Evolutionary conservation across 371 early-diverging fungal genomes (phyloP), one percentile per base, ranked within the genome.

Genomic region (Mortierella sp.): DNA sequence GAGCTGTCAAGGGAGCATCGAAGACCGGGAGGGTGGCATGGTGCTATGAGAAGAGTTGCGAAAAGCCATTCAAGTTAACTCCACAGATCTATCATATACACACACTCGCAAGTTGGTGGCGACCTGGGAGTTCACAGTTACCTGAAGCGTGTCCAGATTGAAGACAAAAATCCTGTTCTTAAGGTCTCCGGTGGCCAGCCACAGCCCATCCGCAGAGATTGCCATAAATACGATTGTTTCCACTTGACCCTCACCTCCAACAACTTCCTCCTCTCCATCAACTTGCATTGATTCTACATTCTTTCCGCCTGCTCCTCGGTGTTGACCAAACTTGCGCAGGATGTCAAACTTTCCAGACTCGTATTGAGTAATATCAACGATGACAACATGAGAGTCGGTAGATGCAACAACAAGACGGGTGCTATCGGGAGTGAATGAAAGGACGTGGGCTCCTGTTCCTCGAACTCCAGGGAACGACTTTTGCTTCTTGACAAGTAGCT

Each of bases 141-240:
- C 92, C 88, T 88, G 82, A 50, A 91, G 74, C 37, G 85, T 84
- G 62, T 93, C 92, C 49, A 95, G 64, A 54, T 91, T 90, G 47
- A 87, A 92, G n/a, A 96, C 85, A 63, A 88, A 83, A 50, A 94
- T 89, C 46, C 87, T 82, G 68, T 91, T 92, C 10, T 81, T 76
- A 59, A 90, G 80, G 73, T 95, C 96, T 5, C 89, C 91, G 9
- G 92, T 90, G 3, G 90, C 95, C 34, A 95, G 76, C 89, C 91
- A 94, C 67, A 88, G 88, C 19, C 91, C 92, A 77, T 94, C 94
- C 3, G 80, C 78, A 69, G 94, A 94, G 25, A 93, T 86, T 22
- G 91, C 83, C 69, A 95, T 76, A 2, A 85, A 78, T 14, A 76
- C 67, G 19, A 94, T 86, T 0, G 92, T 88, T 65, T 67, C 84